Base-by-base conservation (phyloP, 768 basidiomycete species). In the Tremella fuciformis region DNA sequence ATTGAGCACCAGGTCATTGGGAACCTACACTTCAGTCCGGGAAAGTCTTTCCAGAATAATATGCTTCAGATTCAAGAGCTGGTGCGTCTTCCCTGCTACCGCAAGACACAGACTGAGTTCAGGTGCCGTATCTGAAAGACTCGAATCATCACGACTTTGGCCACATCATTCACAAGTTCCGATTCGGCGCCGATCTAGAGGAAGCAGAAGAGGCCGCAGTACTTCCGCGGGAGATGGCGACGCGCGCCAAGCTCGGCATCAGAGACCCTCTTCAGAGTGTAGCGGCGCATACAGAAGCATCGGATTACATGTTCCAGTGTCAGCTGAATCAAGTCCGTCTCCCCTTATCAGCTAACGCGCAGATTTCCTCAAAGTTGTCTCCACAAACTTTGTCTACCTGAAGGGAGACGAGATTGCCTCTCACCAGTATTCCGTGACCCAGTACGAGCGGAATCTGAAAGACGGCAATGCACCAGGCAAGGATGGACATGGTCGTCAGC, bases 301-400 rank as follows among this genome's bases (percentile, higher is more conserved):
- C 74, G 21, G 67, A 91, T 65, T 94, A 90, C 76, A 92, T 96
- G 91, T 96, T 91, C 83, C 91, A 72, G 59, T 72, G 75, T 77
- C 42, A 53, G 74, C 64, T n/a, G 13, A 1, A 13, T 37, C 1
- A 11, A 41, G 2, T 55, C 7, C 38, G 16, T 41, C 48, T 41
- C n/a, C 38, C 8, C 29, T 22, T 34, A n/a, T 34, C 4, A 34
- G 57, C 47, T 58, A 41, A 49, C 8, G 9, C 24, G 25, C 49
- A 98, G 74, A 98, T 78, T 98, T 97, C 85, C 82, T 99, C 71
- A 99, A 99, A 78, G 94, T 99, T 46, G 96, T 99, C 40, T 91
- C 91, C 7, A 99, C 94, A 1, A 87, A 88, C 73, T 97, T 96
- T 80, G 83, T 84, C 62, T 88, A 86, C n/a, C 80, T 94, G 24